Evolutionary conservation across 495 filamentous ascomycete genomes (phyloP), one percentile per base, ranked within the genome.

Genomic region (Clohesyomyces aquaticus): DNA sequence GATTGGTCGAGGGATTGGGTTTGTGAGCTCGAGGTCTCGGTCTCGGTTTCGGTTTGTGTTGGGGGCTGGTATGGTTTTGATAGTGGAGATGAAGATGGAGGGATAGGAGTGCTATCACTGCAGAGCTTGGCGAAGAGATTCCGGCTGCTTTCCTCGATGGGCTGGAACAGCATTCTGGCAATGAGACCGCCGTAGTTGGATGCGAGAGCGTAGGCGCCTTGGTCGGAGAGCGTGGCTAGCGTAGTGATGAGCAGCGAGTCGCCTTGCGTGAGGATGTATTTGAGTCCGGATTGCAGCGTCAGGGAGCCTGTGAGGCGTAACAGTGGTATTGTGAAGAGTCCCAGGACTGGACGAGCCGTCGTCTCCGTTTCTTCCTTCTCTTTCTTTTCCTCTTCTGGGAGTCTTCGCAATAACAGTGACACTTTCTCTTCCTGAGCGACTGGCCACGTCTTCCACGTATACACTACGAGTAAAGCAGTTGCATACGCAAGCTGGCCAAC

Each of bases 201-300:
- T 27, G 93, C 94, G 2, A 99, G 80, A 0, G 91, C 89, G 75
- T 98, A 99, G 18, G 91, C 86, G n/a, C 94, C 94, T 77, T 98
- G 93, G 11, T 91, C 88, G 38, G 82, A 78, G 4, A 91, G 81
- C 1, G 87, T 84, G 23, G 91, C 86, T 59, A 98, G 78, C 50
- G 84, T 76, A 26, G 88, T 83, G 32, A 99, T 88, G 28, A 98
- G 83, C 71, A 97, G 83, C 10, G 90, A 88, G 79, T 99, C 94
- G 27, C 93, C 94, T 76, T 96, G 91, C 0, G 95, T 98, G 23
- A 98, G 84, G 56, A 98, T 61, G 74, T 97, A 91, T 71, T 99
- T 99, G 35, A 97, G 79, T 14, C 87, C 71, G 22, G 88, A 90
- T 74, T 99, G 94, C n/a, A 91, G 77, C 78, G 90, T 91, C 61